Evolutionary conservation across 306 rosid species (phyloP), one percentile per base, ranked within the genome.

Genomic region (Citrullus amarus): DNA sequence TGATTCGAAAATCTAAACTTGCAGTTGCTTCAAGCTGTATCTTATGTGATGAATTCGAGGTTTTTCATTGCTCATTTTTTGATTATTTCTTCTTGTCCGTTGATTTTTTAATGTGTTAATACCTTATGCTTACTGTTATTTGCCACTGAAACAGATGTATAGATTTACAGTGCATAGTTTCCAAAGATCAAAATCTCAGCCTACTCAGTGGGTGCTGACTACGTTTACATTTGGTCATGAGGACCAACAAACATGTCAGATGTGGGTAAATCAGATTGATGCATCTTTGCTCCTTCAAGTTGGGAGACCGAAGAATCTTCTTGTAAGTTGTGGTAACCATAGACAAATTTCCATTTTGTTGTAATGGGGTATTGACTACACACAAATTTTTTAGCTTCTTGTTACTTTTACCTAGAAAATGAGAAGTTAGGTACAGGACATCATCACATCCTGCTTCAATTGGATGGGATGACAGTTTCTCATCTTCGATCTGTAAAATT

Each of bases 271-370:
- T 84, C 86, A 43, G 73, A 86, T 90, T 78, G 85, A 84, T 60
- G 78, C 83, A 74, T 86, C 84, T 82, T 83, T 92, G 70, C 78
- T 79, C 58, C 82, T 78, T 14, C 84, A 89, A 83, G 80, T 84
- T 80, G 92, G 86, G 82, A 90, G 96, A 82, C 97, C 98, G 57
- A 87, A 85, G 81, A 90, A 81, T 88, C 95, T 94, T 86, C 77
- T 94, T 91, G 98, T 94, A 88, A 74, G 92, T 87, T 84, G 75
- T 71, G 51, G 63, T 72, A 77, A 25, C 61, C 41, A 61, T 30
- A 18, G 28, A 61, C 39, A 38, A 14, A 61, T 30, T 61, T 16
- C 20, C 68, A 61, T 30, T 14, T 61, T 61, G 68, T 61, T 61
- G 68, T 17, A 2, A 61, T 32, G 11, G 41, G 68, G 39, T 14